These are phyloP conservation scores for Warburgia ugandensis DNA, from an alignment of 164 flowering plant species.

Conservation along the genomic window DNA sequence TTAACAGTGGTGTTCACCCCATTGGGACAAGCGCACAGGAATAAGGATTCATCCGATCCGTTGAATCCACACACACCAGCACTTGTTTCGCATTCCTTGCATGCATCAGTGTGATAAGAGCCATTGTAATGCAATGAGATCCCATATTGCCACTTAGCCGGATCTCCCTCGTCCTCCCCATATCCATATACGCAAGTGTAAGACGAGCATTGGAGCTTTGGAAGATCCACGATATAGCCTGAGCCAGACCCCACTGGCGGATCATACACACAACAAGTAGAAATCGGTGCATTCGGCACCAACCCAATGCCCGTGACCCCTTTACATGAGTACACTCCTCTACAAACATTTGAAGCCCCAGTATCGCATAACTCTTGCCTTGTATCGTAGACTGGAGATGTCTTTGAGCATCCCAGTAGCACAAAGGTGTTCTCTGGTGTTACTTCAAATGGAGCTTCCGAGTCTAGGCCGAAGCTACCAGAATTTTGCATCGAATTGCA, in stretches of 20 bases:
- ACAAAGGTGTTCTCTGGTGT: conserved; percentile 29
- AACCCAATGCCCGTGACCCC: conserved; percentile 54
- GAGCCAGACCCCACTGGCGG: conserved; percentile 24
- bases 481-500: conserved; percentile 64
- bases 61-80: conserved; percentile 52
- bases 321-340: conserved; percentile 55
- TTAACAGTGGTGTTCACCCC: conserved; percentile 42
- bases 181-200: conserved; percentile 46
- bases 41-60: conserved; percentile 26
- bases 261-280: conserved; percentile 58
- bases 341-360: conserved; percentile 38
- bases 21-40: conserved; percentile 44
- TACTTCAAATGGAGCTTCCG: conserved; percentile 33
- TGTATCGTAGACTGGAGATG: conserved; percentile 49
- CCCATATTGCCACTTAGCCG: conserved; percentile 52
- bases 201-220: conserved; percentile 64
- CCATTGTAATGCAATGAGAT: conserved; percentile 38
- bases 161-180: conserved; percentile 48
- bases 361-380: conserved; percentile 36
- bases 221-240: conserved; percentile 40
- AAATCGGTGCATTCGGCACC: conserved; percentile 34
- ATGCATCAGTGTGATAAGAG: conserved; percentile 23
- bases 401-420: conserved; percentile 54
- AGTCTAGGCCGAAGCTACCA: conserved; percentile 52
- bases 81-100: conserved; percentile 48